These are phyloP conservation scores for Dendrobium catenatum DNA, from an alignment of 106 monocot species.

Conservation along the genomic window DNA sequence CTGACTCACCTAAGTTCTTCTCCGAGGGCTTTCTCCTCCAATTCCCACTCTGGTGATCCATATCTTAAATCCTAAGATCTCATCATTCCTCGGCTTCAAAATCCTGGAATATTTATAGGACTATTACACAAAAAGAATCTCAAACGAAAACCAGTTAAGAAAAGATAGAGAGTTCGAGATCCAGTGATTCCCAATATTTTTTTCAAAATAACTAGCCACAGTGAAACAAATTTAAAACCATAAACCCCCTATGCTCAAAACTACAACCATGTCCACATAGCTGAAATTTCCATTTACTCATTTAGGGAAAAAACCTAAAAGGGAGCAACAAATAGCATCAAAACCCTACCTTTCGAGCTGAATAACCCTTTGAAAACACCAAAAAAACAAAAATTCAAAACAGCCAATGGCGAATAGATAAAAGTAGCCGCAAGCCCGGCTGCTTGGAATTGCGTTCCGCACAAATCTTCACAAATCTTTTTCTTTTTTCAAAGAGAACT, in stretches of 20 bases:
- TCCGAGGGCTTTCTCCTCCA: constrained; percentile 64
- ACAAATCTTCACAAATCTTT: not conserved
- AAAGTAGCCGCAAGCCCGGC: not conserved
- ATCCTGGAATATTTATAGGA: not conserved
- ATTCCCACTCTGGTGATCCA: constrained; percentile 77
- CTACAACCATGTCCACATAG: not conserved
- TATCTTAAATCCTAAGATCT: constrained; percentile 12
- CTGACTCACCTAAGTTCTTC: constrained; percentile 71
- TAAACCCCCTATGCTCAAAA: not conserved
- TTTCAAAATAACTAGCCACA: not conserved
- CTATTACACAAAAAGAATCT: not conserved
- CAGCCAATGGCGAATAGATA: not conserved
- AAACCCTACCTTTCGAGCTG: constrained; percentile 6
- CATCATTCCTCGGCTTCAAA: not conserved
- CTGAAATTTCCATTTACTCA: not conserved
- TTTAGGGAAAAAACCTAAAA: not conserved
- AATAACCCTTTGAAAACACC: not conserved
- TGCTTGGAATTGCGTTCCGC: not conserved
- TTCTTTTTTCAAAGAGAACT: not conserved
- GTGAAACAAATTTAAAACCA: not conserved
- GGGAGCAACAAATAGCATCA: not conserved
- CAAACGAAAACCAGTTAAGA: not conserved
- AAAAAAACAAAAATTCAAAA: constrained; percentile 5
- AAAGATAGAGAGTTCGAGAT: not conserved
- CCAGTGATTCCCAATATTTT: not conserved